Conservation (phyloP, 2,329 filamentous ascomycete species). For the Exophiala phaeomuriformis region DNA sequence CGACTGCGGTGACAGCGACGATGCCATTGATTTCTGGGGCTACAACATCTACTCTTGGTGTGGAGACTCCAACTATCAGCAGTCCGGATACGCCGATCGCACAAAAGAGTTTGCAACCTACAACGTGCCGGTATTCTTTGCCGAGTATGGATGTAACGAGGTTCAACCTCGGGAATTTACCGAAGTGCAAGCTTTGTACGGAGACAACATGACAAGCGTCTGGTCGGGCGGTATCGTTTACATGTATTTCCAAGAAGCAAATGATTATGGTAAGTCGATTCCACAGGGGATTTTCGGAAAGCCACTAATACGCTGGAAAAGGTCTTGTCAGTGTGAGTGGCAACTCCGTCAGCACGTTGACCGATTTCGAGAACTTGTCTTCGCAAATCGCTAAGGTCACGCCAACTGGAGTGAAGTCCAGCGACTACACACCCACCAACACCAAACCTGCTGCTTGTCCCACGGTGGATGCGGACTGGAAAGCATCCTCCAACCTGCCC, state of each 20-base stretch:
- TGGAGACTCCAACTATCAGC: conserved; percentile 66
- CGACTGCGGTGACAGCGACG: conserved; percentile 66
- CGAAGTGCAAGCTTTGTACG: conserved; percentile 77
- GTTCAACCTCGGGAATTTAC: conserved; percentile 67
- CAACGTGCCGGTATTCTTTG: conserved; percentile 94
- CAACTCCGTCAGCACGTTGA: conserved; percentile 56
- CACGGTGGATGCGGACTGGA: conserved; percentile 57
- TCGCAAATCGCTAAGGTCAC: conserved; percentile 64
- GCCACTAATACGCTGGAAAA: conserved; percentile 28
- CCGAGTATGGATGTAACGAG: conserved; percentile 93
- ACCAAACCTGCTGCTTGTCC: conserved; percentile 65
- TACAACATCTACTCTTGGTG: conserved; percentile 99
- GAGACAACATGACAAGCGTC: conserved; percentile 69
- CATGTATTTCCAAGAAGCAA: conserved; percentile 92
- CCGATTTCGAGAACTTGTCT: conserved; percentile 68
- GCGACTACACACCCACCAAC: conserved; percentile 67
- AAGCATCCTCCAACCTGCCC: conserved; percentile 63
- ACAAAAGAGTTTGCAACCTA: conserved; percentile 82
- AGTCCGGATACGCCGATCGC: conserved; percentile 74
- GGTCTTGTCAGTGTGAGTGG: conserved; percentile 54
- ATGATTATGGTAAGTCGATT: conserved; percentile 64
- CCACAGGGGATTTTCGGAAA: conserved; percentile 8
- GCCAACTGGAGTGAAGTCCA: conserved; percentile 53
- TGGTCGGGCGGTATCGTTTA: conserved; percentile 98
- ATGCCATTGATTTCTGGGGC: conserved; percentile 91